A percentile compares a stretch with the other conserved stretches of the same genome.
phyloP scores from a whole-genome alignment of 495 filamentous ascomycete genomes.

The Bryoglossum gracile region DNA sequence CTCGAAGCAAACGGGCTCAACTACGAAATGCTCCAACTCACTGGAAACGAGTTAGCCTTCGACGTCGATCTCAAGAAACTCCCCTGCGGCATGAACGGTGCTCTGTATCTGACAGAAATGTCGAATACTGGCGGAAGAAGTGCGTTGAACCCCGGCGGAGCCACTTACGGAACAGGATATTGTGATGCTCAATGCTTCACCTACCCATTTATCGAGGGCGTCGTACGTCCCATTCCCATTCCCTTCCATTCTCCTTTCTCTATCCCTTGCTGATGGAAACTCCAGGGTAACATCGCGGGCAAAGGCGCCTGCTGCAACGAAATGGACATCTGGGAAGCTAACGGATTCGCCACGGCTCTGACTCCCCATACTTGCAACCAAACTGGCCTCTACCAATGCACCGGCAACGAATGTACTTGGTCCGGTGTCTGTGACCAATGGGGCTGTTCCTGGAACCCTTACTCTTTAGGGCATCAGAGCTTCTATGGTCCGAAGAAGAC shows the following conservation, averaged over 20 bases:
- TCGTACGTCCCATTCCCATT: no score
- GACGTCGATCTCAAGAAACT: constrained; percentile 59
- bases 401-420: constrained; percentile 32
- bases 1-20: constrained; percentile 47
- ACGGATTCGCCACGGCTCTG: constrained; percentile 47
- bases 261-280: constrained; percentile 25
- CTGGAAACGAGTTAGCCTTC: constrained; percentile 60
- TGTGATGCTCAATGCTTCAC: constrained; percentile 66
- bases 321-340: constrained; percentile 67
- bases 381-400: constrained; percentile 7
- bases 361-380: constrained; percentile 38
- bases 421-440: constrained; percentile 61
- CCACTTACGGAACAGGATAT: constrained; percentile 67
- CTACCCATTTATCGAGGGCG: constrained; percentile 60
- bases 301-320: constrained; percentile 60
- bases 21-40: constrained; percentile 53
- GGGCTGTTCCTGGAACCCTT: constrained; percentile 67
- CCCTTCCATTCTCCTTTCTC: no score
- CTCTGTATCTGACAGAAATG: constrained; percentile 63
- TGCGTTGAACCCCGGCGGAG: constrained; percentile 56
- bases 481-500: constrained; percentile 52
- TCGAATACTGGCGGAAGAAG: constrained; percentile 50
- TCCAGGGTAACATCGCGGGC: constrained; percentile 41
- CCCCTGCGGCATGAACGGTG: constrained; percentile 66
- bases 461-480: constrained; percentile 45